Conservation (phyloP, 2,329 filamentous ascomycete genomes). For the Beauveria australis region DNA sequence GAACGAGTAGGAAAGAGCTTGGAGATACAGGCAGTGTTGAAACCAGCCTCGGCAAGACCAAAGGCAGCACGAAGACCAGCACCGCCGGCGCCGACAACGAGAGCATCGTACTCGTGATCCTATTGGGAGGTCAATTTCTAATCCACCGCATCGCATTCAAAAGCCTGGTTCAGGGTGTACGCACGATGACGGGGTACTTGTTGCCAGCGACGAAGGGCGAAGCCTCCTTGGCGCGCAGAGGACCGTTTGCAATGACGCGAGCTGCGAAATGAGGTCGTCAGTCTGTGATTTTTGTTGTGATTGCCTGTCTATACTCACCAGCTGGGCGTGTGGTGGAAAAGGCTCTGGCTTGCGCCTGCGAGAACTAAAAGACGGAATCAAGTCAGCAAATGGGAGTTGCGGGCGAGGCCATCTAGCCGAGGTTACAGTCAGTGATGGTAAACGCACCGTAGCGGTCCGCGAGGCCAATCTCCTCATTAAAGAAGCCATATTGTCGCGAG, state of each 20-base stretch:
- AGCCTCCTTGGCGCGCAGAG: constrained; percentile 87
- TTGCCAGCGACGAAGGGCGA: constrained; percentile 67
- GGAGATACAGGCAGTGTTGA: constrained; percentile 81
- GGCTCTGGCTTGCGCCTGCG: constrained; percentile 49
- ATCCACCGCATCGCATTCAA: background rate
- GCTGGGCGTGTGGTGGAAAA: constrained; percentile 84
- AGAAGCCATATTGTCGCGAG: constrained; percentile 44
- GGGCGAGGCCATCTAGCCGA: constrained; percentile 12
- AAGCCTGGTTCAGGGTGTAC: constrained; percentile 25
- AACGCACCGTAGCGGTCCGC: constrained; percentile 48
- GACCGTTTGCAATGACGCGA: constrained; percentile 76
- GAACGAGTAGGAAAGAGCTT: constrained; percentile 82
- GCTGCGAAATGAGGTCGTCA: constrained; percentile 38
- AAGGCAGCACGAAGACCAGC: constrained; percentile 76
- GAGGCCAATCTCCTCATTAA: constrained; percentile 53
- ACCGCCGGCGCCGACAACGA: constrained; percentile 83
- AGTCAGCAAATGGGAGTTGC: background rate
- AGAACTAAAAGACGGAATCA: background rate
- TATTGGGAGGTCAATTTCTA: constrained; percentile 25
- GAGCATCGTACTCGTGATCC: constrained; percentile 98
- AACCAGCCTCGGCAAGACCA: constrained; percentile 78
- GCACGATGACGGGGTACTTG: constrained; percentile 91
- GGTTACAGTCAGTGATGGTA: constrained; percentile 14
- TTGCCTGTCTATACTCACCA: constrained; percentile 46
- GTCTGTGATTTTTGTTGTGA: background rate